Evolutionary conservation across 768 basidiomycete species (phyloP).

Genomic region (Macrocybe gigantea): DNA sequence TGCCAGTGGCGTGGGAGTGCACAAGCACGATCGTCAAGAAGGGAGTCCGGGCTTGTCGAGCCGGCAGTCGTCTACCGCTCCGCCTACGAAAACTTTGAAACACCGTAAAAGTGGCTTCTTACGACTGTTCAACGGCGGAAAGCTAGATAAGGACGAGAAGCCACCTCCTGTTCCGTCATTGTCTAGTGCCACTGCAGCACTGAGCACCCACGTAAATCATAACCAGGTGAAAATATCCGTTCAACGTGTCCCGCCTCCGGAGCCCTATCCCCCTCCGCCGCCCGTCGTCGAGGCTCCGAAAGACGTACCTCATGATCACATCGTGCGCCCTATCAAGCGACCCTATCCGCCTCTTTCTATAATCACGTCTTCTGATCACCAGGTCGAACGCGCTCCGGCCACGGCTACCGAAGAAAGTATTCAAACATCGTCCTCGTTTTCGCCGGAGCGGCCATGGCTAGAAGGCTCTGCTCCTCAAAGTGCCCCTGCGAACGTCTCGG

Average conservation of each 20-base stretch:
- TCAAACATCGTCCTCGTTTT: neutral
- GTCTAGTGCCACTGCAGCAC: slow-evolving; percentile 29
- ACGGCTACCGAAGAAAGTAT: slow-evolving; percentile 13
- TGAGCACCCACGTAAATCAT: slow-evolving; percentile 15
- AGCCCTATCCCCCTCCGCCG: slow-evolving; percentile 13
- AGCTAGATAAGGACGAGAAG: slow-evolving; percentile 36
- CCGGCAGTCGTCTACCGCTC: slow-evolving; percentile 5
- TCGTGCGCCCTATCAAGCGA: slow-evolving; percentile 16
- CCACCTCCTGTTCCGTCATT: slow-evolving; percentile 59
- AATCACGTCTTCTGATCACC: slow-evolving; percentile 24
- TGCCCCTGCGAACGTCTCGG: slow-evolving; percentile 57
- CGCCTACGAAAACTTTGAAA: slow-evolving; percentile 45
- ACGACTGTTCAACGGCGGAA: slow-evolving; percentile 64
- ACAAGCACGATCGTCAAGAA: slow-evolving; percentile 37
- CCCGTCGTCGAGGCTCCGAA: too few species aligned
- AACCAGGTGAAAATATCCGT: slow-evolving; percentile 19
- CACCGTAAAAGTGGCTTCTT: slow-evolving; percentile 82
- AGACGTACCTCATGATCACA: too few species aligned
- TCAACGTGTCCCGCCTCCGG: slow-evolving; percentile 28
- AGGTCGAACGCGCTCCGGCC: slow-evolving; percentile 12
- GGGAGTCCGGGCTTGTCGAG: slow-evolving; percentile 26
- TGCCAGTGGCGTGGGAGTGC: slow-evolving; percentile 24
- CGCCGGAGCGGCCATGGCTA: slow-evolving; percentile 19
- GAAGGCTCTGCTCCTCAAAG: slow-evolving; percentile 38
- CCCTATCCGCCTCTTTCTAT: slow-evolving; percentile 37